Base-by-base conservation (phyloP, 768 basidiomycete species). In the Harrya chromipes region DNA sequence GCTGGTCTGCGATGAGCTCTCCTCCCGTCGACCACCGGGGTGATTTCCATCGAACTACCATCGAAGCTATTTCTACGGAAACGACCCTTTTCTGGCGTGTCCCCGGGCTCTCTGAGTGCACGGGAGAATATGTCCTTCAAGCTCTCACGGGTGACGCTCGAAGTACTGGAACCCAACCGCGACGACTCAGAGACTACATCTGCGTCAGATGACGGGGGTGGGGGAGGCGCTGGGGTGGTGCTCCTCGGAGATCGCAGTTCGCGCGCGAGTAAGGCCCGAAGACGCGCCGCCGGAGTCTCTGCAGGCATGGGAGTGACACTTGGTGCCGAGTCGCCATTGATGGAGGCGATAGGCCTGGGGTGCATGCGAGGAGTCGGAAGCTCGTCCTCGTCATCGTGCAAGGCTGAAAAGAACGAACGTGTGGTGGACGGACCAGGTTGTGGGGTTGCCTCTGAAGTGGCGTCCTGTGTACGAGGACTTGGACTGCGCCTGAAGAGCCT, bases 101-200 rank as follows among this genome's bases (percentile, higher is more conserved):
- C 76, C 3, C 80, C 83, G 1, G 84, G 76, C 19, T 84, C 82
- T 34, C 82, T 79, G 40, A 82, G 70, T 2, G 82, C 84, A 47
- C 74, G 76, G n/a, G 79, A 79, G 61, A 90, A 87, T 26, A 90
- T 72, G 49, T 80, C 76, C 61, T 75, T 84, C 40, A 89, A 61
- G 61, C 75, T 83, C 55, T 81, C 78, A 40, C 77, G 78, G 16
- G 79, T 77, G 43, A 77, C 58, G 47, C 79, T 83, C 24, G 76
- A 74, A 8, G 68, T 62, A 12, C 58, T 61, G 39, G 59, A 61
- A 13, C 64, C 61, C 4, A 65, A 55, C 20, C 46, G 60, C 4
- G 58, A 13, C 0, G 52, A 44, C 3, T 21, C 62, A 6, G 27
- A 16, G 17, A 41, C 50, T 0, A 65, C 59, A 6, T 63, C 66